phyloP scores from a whole-genome alignment of 257 asterid species.

The Perilla frutescens region DNA sequence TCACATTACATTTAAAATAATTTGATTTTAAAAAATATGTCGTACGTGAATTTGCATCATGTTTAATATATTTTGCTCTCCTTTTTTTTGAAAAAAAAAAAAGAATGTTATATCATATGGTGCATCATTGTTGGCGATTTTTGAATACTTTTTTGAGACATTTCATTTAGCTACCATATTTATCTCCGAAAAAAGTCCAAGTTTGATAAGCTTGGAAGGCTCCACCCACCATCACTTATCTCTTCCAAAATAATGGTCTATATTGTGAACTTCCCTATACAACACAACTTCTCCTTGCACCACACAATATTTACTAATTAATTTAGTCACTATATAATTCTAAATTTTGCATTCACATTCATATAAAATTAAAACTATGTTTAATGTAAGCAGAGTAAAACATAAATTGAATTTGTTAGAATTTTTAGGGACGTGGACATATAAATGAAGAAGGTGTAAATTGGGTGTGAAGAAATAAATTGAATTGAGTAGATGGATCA shows the following conservation, averaged over 20 bases:
- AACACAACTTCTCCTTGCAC: not conserved
- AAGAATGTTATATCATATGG: not conserved
- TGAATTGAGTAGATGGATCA: too few species aligned
- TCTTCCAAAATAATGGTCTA: slow-evolving; percentile 31
- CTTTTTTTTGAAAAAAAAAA: not conserved
- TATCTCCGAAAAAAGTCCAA: slow-evolving; percentile 31
- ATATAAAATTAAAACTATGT: too few species aligned
- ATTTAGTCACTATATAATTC: not conserved
- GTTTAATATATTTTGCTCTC: not conserved
- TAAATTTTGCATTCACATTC: too few species aligned
- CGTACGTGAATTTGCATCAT: not conserved
- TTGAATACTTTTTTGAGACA: not conserved
- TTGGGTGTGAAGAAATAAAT: too few species aligned
- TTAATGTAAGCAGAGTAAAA: too few species aligned
- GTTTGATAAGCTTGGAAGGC: slow-evolving; percentile 31
- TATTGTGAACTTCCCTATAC: slow-evolving; percentile 34
- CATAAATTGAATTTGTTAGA: too few species aligned
- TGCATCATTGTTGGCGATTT: too few species aligned
- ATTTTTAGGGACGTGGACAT: too few species aligned
- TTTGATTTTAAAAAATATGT: not conserved
- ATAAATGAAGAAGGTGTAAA: too few species aligned
- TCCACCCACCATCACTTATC: slow-evolving; percentile 34
- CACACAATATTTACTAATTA: slow-evolving; percentile 7
- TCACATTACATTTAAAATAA: not conserved
- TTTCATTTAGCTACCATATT: slow-evolving; percentile 21